A percentile compares a stretch with the other conserved stretches of the same genome.
These are phyloP conservation scores for Puccinia sorghi DNA, from an alignment of 1,284 basidiomycete species.

Conservation along the genomic window DNA sequence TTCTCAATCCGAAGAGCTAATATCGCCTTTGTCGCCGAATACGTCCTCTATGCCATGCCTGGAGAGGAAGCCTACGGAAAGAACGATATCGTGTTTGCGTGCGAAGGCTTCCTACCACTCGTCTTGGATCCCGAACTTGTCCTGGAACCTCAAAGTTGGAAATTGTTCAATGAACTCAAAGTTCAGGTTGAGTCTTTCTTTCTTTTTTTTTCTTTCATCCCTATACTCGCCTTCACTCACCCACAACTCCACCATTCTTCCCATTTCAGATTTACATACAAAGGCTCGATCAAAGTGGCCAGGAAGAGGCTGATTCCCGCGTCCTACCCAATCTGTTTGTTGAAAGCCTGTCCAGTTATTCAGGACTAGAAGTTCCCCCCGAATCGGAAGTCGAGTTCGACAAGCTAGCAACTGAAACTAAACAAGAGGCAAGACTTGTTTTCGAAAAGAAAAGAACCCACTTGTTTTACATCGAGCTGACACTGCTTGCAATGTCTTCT, in stretches of 20 bases:
- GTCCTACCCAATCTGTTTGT: conserved; percentile 43
- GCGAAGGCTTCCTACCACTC: conserved; percentile 44
- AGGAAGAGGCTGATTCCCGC: conserved; percentile 29
- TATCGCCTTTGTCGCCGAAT: conserved; percentile 37
- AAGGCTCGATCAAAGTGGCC: conserved; percentile 38
- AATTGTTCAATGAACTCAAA: conserved; percentile 45
- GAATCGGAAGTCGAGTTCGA: conserved; percentile 29
- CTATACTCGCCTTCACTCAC: neutral
- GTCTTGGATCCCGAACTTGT: conserved; percentile 19
- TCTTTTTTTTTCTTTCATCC: neutral
- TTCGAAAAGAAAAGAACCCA: no score
- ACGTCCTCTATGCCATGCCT: conserved; percentile 44
- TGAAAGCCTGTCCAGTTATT: conserved; percentile 42
- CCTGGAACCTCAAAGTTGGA: conserved; percentile 34
- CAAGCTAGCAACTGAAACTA: conserved; percentile 16
- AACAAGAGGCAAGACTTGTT: conserved; percentile 15
- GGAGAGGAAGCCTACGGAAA: conserved; percentile 45
- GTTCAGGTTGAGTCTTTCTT: conserved; percentile 31
- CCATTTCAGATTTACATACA: conserved; percentile 42
- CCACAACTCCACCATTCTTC: neutral
- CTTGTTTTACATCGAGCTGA: neutral
- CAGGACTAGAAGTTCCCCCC: conserved; percentile 14
- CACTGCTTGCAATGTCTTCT: neutral
- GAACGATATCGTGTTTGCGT: conserved; percentile 48
- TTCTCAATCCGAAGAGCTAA: conserved; percentile 35